Percentiles rank a stretch among this genome's conserved stretches.
These are phyloP conservation scores for Boletus rubroflammeus DNA, from an alignment of 768 basidiomycete genomes.

Conservation along the genomic window DNA sequence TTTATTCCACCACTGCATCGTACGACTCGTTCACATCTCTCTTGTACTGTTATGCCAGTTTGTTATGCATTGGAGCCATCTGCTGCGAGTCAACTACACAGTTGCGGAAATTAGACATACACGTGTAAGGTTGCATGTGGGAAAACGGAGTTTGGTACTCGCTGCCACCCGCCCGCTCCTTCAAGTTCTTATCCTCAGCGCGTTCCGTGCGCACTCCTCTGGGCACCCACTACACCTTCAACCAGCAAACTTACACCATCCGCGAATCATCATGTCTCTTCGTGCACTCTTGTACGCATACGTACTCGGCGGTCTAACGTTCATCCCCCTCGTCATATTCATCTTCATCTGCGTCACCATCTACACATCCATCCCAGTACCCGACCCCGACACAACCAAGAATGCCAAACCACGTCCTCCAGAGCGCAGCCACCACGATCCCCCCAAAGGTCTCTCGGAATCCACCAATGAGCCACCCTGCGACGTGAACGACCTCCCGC, in stretches of 20 bases:
- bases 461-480: constrained; percentile 14
- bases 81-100: constrained; percentile 1
- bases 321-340: constrained; percentile 74
- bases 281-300: constrained; percentile 79
- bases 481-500: constrained; percentile 55
- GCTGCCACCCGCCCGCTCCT: too few species aligned
- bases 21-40: not conserved
- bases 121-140: constrained; percentile 17
- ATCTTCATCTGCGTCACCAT: constrained; percentile 56
- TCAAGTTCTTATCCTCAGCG: not conserved
- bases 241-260: not conserved
- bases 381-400: constrained; percentile 47
- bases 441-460: constrained; percentile 28
- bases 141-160: constrained; percentile 5
- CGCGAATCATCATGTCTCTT: constrained; percentile 45
- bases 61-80: not conserved
- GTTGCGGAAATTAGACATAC: constrained; percentile 14
- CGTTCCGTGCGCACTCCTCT: not conserved
- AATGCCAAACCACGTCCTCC: constrained; percentile 28
- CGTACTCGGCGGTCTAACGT: constrained; percentile 85
- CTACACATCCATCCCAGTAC: constrained; percentile 86
- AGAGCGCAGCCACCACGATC: constrained; percentile 22
- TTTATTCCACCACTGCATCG: not conserved
- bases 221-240: not conserved
- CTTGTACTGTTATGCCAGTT: not conserved